Conservation (phyloP, 108 stramenopile genomes). For the Stephanodiscus triporus region DNA sequence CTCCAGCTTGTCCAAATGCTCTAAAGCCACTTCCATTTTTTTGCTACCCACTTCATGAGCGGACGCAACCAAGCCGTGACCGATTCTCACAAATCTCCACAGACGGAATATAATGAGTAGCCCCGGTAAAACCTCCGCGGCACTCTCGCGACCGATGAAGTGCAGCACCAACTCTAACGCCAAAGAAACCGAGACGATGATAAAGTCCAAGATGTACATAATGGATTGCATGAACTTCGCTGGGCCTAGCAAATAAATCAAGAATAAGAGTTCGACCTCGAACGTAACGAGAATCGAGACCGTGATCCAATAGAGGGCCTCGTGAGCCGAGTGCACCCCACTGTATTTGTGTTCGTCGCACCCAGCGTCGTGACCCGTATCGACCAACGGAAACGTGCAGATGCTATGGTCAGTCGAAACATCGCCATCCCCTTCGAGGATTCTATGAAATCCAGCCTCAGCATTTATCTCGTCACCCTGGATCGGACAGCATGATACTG, state of each 20-base stretch:
- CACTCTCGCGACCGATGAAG: background rate
- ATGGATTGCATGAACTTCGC: conserved; percentile 21
- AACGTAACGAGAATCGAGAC: conserved; percentile 30
- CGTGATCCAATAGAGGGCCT: conserved; percentile 13
- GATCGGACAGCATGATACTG: conserved; percentile 40
- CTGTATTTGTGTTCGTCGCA: conserved; percentile 36
- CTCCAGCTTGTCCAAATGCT: conserved; percentile 37
- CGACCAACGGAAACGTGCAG: conserved; percentile 9
- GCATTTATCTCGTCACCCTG: conserved; percentile 1
- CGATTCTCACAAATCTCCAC: conserved; percentile 53
- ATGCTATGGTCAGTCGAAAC: background rate
- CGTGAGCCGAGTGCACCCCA: conserved; percentile 25
- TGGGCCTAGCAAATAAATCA: conserved; percentile 33
- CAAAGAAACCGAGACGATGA: conserved; percentile 40
- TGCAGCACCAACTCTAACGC: conserved; percentile 31
- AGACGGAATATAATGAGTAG: conserved; percentile 43
- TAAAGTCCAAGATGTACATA: conserved; percentile 34
- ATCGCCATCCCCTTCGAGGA: conserved; percentile 7
- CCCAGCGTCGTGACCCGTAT: conserved; percentile 31
- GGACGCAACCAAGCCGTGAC: conserved; percentile 43
- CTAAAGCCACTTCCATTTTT: conserved; percentile 20
- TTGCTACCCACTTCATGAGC: conserved; percentile 35
- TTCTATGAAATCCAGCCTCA: background rate
- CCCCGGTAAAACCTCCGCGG: conserved; percentile 16
- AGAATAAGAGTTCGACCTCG: conserved; percentile 18